Evolutionary conservation across 2,329 filamentous ascomycete genomes (phyloP).

Genomic region (Fusarium compactum): DNA sequence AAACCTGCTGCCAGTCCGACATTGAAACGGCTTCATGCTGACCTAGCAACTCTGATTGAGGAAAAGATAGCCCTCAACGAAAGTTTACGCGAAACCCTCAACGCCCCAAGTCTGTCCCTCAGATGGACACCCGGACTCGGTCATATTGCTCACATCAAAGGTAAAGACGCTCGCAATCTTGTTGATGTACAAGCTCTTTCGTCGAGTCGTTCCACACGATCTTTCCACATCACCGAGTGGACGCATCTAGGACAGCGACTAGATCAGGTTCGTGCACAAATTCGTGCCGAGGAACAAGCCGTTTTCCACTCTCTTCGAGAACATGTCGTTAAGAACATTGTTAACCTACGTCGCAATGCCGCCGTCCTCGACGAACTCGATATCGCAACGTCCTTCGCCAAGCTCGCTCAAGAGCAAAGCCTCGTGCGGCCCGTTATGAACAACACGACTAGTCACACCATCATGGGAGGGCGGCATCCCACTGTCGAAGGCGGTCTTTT

Average conservation of each 20-base stretch:
- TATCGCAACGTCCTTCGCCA: slow-evolving; percentile 86
- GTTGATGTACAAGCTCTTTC: slow-evolving; percentile 65
- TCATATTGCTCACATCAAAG: slow-evolving; percentile 91
- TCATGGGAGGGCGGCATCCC: slow-evolving; percentile 89
- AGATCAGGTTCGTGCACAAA: slow-evolving; percentile 80
- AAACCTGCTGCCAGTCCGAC: slow-evolving; percentile 74
- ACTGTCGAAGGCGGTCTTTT: slow-evolving; percentile 88
- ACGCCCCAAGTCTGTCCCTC: slow-evolving; percentile 76
- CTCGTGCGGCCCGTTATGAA: slow-evolving; percentile 81
- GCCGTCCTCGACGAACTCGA: slow-evolving; percentile 94
- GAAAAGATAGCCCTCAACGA: slow-evolving; percentile 72
- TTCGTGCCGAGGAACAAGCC: slow-evolving; percentile 84
- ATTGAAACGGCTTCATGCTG: slow-evolving; percentile 75
- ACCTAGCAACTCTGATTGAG: slow-evolving; percentile 69
- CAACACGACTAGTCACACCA: slow-evolving; percentile 73
- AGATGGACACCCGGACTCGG: slow-evolving; percentile 90
- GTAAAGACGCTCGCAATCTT: slow-evolving; percentile 71
- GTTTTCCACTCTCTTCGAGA: slow-evolving; percentile 82
- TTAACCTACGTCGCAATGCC: slow-evolving; percentile 89
- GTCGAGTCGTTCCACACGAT: slow-evolving; percentile 84
- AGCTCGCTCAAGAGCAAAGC: slow-evolving; percentile 78
- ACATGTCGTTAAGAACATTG: slow-evolving; percentile 81
- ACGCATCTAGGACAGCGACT: slow-evolving; percentile 81
- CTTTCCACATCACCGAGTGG: slow-evolving; percentile 89
- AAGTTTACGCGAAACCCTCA: slow-evolving; percentile 70